phyloP scores from a whole-genome alignment of 495 filamentous ascomycete species.

The Xanthoparmelia taractica region DNA sequence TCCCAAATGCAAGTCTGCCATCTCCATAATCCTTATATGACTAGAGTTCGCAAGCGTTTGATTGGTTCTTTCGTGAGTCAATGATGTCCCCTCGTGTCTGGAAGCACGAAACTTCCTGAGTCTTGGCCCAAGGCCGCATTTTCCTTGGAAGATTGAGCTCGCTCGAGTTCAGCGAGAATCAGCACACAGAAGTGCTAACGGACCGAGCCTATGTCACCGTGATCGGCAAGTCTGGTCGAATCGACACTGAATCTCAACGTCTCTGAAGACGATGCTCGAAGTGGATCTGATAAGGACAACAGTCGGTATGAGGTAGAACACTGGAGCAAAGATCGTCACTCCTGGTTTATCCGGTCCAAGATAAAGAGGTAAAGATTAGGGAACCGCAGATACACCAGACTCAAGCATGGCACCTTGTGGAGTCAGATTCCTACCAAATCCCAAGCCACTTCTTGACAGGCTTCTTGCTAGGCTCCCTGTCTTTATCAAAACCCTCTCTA shows the following conservation, averaged over 20 bases:
- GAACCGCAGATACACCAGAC: not conserved
- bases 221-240: not conserved
- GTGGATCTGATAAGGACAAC: not conserved
- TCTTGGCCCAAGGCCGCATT: not conserved
- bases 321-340: not conserved
- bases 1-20: not conserved
- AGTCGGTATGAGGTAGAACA: not conserved
- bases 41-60: not conserved
- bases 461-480: constrained; percentile 42
- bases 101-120: not conserved
- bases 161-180: not conserved
- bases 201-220: not conserved
- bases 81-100: not conserved
- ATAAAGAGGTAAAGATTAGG: not conserved
- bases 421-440: constrained; percentile 42
- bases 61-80: not conserved
- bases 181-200: not conserved
- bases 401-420: not conserved
- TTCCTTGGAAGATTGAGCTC: not conserved
- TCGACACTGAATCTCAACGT: not conserved
- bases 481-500: constrained; percentile 26
- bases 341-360: not conserved
- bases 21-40: not conserved
- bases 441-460: constrained; percentile 56
- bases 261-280: not conserved